Conservation (phyloP, 2,329 filamentous ascomycete species). For the Ceratocystis lukuohia region DNA sequence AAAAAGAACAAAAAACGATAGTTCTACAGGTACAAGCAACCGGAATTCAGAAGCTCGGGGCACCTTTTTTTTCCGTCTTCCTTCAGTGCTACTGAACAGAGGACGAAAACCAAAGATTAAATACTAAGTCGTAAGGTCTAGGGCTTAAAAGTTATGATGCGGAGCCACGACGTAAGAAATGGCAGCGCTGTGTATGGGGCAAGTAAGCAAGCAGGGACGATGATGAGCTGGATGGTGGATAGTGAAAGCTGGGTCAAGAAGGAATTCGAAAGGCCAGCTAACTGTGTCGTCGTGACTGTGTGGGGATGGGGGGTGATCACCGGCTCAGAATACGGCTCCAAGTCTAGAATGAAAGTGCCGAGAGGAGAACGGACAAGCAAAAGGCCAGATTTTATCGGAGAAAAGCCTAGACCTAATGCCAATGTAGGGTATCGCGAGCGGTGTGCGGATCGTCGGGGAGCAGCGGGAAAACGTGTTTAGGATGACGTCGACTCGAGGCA, state of each 20-base stretch:
- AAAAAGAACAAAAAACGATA: not conserved
- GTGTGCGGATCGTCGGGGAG: not conserved
- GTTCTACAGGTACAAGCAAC: conserved; percentile 3
- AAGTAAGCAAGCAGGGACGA: not conserved
- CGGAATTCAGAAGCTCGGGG: not conserved
- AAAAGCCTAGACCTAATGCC: not conserved
- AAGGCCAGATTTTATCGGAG: not conserved
- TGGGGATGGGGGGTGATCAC: not conserved
- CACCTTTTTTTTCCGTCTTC: not conserved
- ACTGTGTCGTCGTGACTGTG: conserved; percentile 11
- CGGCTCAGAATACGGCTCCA: not conserved
- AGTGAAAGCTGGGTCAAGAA: not conserved
- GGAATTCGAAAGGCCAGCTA: conserved; percentile 5
- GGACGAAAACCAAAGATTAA: conserved; percentile 14
- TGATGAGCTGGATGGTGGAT: not conserved
- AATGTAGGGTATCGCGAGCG: not conserved
- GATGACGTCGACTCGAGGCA: conserved; percentile 12
- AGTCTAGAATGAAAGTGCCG: not conserved
- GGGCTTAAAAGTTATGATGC: conserved; percentile 13
- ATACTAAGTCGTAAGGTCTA: conserved; percentile 17
- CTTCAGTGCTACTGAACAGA: not conserved
- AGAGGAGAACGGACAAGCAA: not conserved
- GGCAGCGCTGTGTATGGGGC: not conserved
- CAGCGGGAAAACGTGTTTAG: not conserved
- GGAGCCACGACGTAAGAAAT: conserved; percentile 5